Evolutionary conservation across 1,284 basidiomycete genomes (phyloP).

Genomic region (Paramarasmius palmivorus): DNA sequence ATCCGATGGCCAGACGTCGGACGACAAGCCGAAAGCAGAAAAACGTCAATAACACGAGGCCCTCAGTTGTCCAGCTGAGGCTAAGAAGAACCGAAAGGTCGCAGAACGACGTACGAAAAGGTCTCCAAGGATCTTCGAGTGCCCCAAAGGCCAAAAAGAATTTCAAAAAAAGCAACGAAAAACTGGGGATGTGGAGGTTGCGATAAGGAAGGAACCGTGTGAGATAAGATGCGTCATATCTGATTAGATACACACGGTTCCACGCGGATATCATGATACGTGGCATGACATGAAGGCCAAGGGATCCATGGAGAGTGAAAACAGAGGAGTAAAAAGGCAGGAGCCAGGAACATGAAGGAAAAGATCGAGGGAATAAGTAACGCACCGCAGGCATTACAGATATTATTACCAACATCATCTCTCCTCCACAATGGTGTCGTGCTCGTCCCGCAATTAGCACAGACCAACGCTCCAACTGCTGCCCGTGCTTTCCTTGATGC

Average conservation of each 20-base stretch:
- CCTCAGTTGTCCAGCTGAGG: too few relatives aligned
- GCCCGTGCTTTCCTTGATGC: slow-evolving; percentile 32
- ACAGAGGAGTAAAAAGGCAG: not conserved
- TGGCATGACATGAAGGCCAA: not conserved
- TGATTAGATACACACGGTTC: slow-evolving; percentile 22
- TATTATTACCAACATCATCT: slow-evolving; percentile 92
- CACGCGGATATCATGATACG: slow-evolving; percentile 8
- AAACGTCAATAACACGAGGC: too few relatives aligned
- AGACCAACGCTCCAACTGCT: slow-evolving; percentile 80
- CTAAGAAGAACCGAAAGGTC: too few relatives aligned
- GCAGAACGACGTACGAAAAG: too few relatives aligned
- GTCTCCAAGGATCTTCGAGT: too few relatives aligned
- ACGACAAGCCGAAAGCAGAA: too few relatives aligned
- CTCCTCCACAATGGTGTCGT: slow-evolving; percentile 93
- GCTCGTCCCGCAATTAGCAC: slow-evolving; percentile 90
- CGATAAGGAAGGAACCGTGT: slow-evolving; percentile 14
- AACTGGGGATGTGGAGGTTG: not conserved
- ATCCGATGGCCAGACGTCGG: too few relatives aligned
- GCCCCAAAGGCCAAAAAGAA: not conserved
- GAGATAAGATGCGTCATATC: slow-evolving; percentile 19
- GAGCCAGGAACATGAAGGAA: slow-evolving; percentile 12
- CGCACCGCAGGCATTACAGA: slow-evolving; percentile 92
- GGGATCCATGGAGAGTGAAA: not conserved
- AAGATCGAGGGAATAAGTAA: slow-evolving; percentile 30
- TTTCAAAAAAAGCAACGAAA: not conserved